Evolutionary conservation across 805 yeast genomes (phyloP).

Genomic region (Starmerella khaoyaiensis): DNA sequence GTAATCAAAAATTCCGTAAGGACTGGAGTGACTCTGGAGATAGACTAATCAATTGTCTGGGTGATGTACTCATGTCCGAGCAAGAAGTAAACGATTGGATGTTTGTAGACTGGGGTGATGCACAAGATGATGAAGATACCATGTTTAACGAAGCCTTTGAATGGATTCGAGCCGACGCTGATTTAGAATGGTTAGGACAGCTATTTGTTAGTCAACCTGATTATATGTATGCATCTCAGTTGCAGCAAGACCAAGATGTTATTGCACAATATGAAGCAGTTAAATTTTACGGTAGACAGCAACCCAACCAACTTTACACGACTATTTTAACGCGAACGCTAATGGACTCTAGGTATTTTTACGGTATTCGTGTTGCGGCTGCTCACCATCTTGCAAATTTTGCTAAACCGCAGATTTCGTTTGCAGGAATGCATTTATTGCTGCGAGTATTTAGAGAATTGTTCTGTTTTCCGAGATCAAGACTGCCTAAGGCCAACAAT

Average conservation of each 20-base stretch:
- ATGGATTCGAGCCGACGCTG: conserved; percentile 97
- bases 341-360: conserved; percentile 72
- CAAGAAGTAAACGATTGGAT: conserved; percentile 60
- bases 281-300: conserved; percentile 52
- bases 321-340: conserved; percentile 66
- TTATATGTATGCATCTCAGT: conserved; percentile 85
- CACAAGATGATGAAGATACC: conserved; percentile 60
- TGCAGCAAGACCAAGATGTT: conserved; percentile 89
- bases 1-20: conserved; percentile 35
- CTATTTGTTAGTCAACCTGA: conserved; percentile 78
- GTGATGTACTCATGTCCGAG: conserved; percentile 57
- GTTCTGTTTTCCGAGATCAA: conserved; percentile 56
- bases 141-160: conserved; percentile 80
- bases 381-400: conserved; percentile 62
- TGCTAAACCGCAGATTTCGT: conserved; percentile 48
- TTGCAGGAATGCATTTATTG: conserved; percentile 61
- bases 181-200: conserved; percentile 89
- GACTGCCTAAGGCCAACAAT: conserved; percentile 66
- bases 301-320: conserved; percentile 57
- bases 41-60: conserved; percentile 45
- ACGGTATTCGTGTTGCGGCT: conserved; percentile 81
- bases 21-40: conserved; percentile 31
- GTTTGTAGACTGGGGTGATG: conserved; percentile 53
- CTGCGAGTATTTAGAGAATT: conserved; percentile 53
- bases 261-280: conserved; percentile 89